Evolutionary conservation across 1,284 basidiomycete genomes (phyloP), one percentile per base, ranked within the genome.

Genomic region (Neolentinus lepideus): DNA sequence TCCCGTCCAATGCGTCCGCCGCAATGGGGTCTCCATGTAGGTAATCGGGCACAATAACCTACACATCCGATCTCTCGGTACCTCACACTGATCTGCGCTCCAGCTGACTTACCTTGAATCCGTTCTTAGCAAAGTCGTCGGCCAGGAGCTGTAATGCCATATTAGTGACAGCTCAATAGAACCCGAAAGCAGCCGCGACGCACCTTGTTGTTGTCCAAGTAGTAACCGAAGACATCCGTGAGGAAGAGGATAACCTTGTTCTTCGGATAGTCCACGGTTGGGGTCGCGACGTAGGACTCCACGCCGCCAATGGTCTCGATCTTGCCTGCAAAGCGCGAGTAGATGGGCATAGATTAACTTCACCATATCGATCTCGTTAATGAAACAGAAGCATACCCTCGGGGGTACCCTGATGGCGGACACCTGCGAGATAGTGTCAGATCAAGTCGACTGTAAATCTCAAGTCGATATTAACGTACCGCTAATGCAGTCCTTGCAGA

Each of bases 121-220:
- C 80, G 62, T 78, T 75, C 35, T 69, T 71, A n/a, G 81, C 81
- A 64, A 75, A 83, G 61, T 76, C 76, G 62, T 83, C 80, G 21
- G 74, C 77, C 52, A 75, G 64, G n/a, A 74, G 66, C 71, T 73
- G 57, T 16, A 33, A 31, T 12, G 6, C 6, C 4, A 31, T 31
- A 12, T 31, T 22, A 26, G 50, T 33, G 56, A 22, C 35, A 52
- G 19, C 31, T 38, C 19, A 51, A 24, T 26, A 21, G 52, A 51
- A 25, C 9, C n/a, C 6, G 38, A 43, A 48, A 16, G 51, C 52
- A 50, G 36, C 55, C 26, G 29, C 19, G 24, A 60, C 67, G 43
- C 54, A 74, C 74, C 60, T 68, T 64, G 63, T 69, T 69, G 66
- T 83, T 81, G 61, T 68, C 56, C 22, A 79, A 66, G 54, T 68